Percentiles rank a stretch among this genome's conserved stretches.
Conservation (phyloP, 2,329 filamentous ascomycete species). For the Cercospora canescens region DNA sequence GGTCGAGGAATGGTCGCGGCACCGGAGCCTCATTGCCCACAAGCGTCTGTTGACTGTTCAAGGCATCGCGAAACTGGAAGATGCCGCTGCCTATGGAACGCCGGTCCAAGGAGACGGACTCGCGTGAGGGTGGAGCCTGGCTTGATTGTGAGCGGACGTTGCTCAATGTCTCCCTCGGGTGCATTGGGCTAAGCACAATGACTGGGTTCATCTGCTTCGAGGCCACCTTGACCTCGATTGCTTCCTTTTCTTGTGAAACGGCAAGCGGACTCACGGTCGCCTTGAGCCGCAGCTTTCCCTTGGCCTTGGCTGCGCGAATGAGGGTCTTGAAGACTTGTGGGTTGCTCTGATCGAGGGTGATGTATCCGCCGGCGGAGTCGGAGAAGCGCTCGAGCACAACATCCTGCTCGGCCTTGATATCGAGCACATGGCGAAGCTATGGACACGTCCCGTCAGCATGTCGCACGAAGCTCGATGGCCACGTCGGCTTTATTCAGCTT, state of each 20-base stretch:
- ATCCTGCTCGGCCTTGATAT: conserved; percentile 61
- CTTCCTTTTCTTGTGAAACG: conserved; percentile 19
- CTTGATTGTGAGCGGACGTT: conserved; percentile 19
- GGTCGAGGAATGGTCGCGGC: conserved; percentile 41
- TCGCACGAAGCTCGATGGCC: background rate
- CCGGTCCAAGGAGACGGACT: conserved; percentile 31
- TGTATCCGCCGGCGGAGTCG: conserved; percentile 80
- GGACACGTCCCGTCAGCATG: conserved; percentile 21
- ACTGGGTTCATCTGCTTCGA: conserved; percentile 23
- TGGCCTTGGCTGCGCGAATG: conserved; percentile 93
- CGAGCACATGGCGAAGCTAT: conserved; percentile 70
- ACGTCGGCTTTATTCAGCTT: background rate
- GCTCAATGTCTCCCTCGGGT: background rate
- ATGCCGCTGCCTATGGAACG: conserved; percentile 38
- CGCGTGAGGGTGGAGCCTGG: conserved; percentile 25
- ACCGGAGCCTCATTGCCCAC: conserved; percentile 37
- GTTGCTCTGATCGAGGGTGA: conserved; percentile 76
- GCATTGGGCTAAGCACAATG: conserved; percentile 14
- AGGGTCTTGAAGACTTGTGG: conserved; percentile 91
- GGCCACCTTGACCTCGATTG: conserved; percentile 18
- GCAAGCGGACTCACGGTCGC: conserved; percentile 34
- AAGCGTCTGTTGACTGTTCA: conserved; percentile 33
- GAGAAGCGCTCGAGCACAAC: conserved; percentile 89
- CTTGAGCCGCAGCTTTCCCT: conserved; percentile 89
- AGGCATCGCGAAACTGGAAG: conserved; percentile 40